These are phyloP conservation scores for Citrus maxima DNA, from an alignment of 345 rosid genomes.

Conservation along the genomic window DNA sequence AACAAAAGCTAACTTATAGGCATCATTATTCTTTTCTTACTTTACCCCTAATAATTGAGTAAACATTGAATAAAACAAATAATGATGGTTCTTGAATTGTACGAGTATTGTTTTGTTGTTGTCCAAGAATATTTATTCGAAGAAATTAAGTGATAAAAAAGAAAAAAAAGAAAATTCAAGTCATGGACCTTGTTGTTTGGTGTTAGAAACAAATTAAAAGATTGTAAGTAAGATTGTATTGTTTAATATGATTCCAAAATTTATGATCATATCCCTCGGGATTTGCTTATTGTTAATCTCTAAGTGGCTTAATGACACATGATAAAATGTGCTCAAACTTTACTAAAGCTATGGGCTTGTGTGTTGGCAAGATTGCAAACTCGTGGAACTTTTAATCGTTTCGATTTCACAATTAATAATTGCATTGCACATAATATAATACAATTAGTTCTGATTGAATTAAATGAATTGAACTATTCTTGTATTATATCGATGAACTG, in stretches of 20 bases:
- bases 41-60: slow-evolving; percentile 9
- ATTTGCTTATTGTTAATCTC: not conserved
- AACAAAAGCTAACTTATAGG: not conserved
- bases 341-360: not conserved
- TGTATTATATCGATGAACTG: not conserved
- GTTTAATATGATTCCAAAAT: not conserved
- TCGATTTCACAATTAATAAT: no score
- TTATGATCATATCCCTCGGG: not conserved
- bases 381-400: not conserved
- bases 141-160: not conserved
- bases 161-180: not conserved
- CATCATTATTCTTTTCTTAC: not conserved
- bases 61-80: not conserved
- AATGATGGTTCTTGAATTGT: not conserved
- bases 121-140: not conserved
- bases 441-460: not conserved
- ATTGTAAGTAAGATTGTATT: not conserved
- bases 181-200: not conserved
- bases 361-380: no score
- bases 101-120: not conserved
- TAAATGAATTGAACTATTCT: not conserved
- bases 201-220: not conserved
- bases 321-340: not conserved
- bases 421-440: not conserved
- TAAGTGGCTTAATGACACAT: not conserved